Base-by-base conservation (phyloP, 1,284 basidiomycete genomes). In the Phlebopus sp. region DNA sequence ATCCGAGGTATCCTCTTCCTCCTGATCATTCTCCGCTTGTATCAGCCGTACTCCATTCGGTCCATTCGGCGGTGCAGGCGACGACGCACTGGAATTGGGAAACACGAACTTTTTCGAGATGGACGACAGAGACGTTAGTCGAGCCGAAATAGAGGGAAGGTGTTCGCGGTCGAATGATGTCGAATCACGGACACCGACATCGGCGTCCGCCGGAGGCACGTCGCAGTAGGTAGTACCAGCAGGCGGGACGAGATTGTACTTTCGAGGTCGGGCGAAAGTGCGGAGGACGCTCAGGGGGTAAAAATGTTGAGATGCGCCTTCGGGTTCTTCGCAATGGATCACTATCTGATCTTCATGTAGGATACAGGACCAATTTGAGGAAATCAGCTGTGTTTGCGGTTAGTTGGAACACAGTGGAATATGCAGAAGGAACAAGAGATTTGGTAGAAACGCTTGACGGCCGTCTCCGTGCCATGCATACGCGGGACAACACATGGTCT, bases 291-390 rank as follows among this genome's bases (percentile, higher is more conserved):
- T 52, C 25, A 65, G 60, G 3, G 67, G 67, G 47, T 65, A 65
- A 41, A 65, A 65, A 42, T 65, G 65, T 44, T 65, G 66, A 36
- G 52, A 68, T 1, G 61, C 61, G 8, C 62, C 59, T 31, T 76
- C 74, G 38, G 71, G 72, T 56, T 82, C 81, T 66, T 87, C 84
- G 30, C 78, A 82, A 57, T 87, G 85, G 27, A 87, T 83, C 29
- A 86, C 82, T 47, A 87, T 81, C 50, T 83, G 76, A 37, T 74
- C 68, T 31, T 76, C 64, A 55, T 74, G 67, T 13, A 86, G 66
- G 38, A 86, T 85, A 57, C 84, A 87, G 25, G 84, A 86, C 85
- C 85, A 87, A 51, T 86, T 86, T 10, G 82, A 81, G 17, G 80
- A 79, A 56, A 74, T 69, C 13, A 76, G 72, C 81, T 81, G 54